Evolutionary conservation across 495 filamentous ascomycete genomes (phyloP), one percentile per base, ranked within the genome.

Genomic region (Platismatia glauca): DNA sequence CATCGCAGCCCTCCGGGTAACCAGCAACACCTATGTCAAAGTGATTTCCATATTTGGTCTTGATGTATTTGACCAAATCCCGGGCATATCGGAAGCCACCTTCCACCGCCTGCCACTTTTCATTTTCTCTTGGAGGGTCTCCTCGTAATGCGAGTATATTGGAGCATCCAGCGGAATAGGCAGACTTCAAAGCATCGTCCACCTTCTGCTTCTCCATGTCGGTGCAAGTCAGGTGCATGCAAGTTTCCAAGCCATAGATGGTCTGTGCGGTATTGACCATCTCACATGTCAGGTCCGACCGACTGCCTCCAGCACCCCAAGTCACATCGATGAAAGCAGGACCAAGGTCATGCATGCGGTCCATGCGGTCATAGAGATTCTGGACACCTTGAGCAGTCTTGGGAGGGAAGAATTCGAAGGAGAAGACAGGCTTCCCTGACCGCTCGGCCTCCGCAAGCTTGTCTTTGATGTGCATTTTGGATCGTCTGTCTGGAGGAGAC

Each of bases 361-460:
- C 91, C 89, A 99, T 97, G 75, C 92, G 88, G 72, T 99, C 95
- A 78, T 99, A 99, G 60, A 99, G 84, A 73, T 99, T 99, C 79
- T 97, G 95, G 12, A 99, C 93, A 82, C 95, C 95, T 81, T 87
- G 73, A 12, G 94, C 93, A 1, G 95, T 99, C 78, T 99, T 99
- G n/a, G 95, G 95, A 53, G 95, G 93, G 76, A 97, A 99, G 81
- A 96, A 99, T 77, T 99, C 95, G 74, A 99, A 99, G 35, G 95
- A 97, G 81, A 97, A 96, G 60, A 89, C 90, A 55, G 91, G 86
- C 66, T 84, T 82, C 71, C 84, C 83, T 64, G 86, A 82, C 64
- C 79, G 78, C 69, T 90, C 81, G 77, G 90, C 88, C 69, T 93
- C 89, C 65, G 87, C 82, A 66, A 99, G 80, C 82, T 96, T 97